These are phyloP conservation scores for Coix lacrymajobi DNA, from an alignment of 176 grass and related monocot species.

Conservation along the genomic window DNA sequence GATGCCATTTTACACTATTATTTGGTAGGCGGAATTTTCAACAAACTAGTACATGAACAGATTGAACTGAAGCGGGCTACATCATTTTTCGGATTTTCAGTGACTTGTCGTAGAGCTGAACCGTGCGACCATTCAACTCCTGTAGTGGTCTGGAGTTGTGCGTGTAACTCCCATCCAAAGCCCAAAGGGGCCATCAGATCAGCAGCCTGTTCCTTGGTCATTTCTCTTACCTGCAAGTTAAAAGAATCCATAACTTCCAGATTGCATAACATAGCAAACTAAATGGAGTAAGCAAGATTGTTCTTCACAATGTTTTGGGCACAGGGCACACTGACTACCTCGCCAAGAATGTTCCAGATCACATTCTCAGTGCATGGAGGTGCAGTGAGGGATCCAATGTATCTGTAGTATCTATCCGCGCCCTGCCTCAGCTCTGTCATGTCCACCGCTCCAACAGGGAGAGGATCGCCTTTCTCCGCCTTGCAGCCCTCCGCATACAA, in stretches of 20 bases:
- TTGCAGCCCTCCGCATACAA: slow-evolving; percentile 32
- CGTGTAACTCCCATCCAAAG: slow-evolving; percentile 42
- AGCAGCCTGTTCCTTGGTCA: slow-evolving; percentile 56
- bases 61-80: background rate
- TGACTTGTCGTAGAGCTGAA: slow-evolving; percentile 46
- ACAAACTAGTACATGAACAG: background rate
- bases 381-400: slow-evolving; percentile 53
- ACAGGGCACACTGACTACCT: slow-evolving; percentile 24
- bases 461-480: slow-evolving; percentile 35
- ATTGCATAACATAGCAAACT: background rate
- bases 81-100: background rate
- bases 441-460: slow-evolving; percentile 39
- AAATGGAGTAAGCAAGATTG: background rate
- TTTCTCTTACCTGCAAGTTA: slow-evolving; percentile 49
- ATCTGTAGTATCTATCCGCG: slow-evolving; percentile 52
- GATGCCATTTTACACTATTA: background rate
- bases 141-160: slow-evolving; percentile 60
- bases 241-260: background rate
- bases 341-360: slow-evolving; percentile 60
- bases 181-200: slow-evolving; percentile 55
- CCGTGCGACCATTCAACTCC: slow-evolving; percentile 39
- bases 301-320: background rate
- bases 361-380: slow-evolving; percentile 94
- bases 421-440: slow-evolving; percentile 34
- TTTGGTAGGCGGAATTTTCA: background rate